Evolutionary conservation across 2,329 filamentous ascomycete genomes (phyloP), one percentile per base, ranked within the genome.

Genomic region (Monosporascus sp.): DNA sequence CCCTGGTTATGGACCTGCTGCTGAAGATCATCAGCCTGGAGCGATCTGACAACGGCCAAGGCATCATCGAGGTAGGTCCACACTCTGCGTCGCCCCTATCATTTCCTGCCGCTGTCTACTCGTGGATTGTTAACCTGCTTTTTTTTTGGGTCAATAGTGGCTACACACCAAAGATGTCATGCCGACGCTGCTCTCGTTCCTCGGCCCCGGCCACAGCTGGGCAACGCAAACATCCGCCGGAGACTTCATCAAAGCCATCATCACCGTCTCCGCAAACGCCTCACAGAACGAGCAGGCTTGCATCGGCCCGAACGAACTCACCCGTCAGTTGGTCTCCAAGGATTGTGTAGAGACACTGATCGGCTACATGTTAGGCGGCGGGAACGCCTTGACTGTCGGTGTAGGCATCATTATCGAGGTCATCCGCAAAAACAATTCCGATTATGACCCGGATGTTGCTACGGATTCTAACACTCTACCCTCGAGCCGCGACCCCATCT

Each of bases 261-360:
- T 99, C 60, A 99, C 94, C 25, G 97, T 99, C 54, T 97, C 94
- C 1, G 94, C 94, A 55, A 99, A 99, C 66, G 94, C 94, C 3
- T 97, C 93, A 1, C 94, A 96, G 62, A 96, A 97, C 65, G 94
- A 99, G 65, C 92, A 97, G 68, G 94, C 93, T n/a, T 97, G 95
- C 64, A 97, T 99, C 67, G 94, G 94, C 3, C 94, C 94, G 4
- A 99, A 99, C 68, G 94, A 96, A 67, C 81, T 99, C 48, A 99
- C 94, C 5, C 86, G 94, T 41, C 91, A 99, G 71, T 80, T 99
- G 4, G 94, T 99, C 2, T 97, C 94, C 1, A 83, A 88, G 57
- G 73, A 83, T 17, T 97, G 92, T 62, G 84, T 96, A 49, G 82
- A 93, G 65, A 84, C 84, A 54, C 80, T 99, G n/a, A 90, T 97